These are phyloP conservation scores for Xylaria bambusicola DNA, from an alignment of 495 filamentous ascomycete species.

Conservation along the genomic window DNA sequence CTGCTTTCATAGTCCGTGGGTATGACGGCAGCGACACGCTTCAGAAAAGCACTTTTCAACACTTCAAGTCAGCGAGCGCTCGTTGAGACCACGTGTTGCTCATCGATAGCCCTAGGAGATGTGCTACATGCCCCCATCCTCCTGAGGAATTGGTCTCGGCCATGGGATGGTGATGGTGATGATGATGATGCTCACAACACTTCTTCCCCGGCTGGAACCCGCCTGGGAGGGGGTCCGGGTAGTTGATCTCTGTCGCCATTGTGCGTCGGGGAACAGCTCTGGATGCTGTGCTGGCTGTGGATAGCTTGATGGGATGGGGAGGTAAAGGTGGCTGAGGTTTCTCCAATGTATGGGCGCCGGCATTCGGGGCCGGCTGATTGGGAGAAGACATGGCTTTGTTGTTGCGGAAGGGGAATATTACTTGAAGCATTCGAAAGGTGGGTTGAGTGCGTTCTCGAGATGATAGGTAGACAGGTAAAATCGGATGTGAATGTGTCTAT, in stretches of 20 bases:
- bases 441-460: no score
- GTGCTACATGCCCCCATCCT: no score
- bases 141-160: not conserved
- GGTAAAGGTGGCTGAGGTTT: not conserved
- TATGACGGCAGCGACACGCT: not conserved
- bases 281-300: constrained; percentile 1
- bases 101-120: no score
- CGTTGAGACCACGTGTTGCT: no score
- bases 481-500: no score
- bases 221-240: constrained; percentile 28
- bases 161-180: not conserved
- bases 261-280: constrained; percentile 10
- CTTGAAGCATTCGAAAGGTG: not conserved
- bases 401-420: not conserved
- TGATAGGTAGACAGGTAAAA: no score
- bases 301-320: not conserved
- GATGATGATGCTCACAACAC: constrained; percentile 12
- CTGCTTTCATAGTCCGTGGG: no score
- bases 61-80: not conserved
- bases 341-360: not conserved
- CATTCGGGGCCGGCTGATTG: constrained; percentile 2
- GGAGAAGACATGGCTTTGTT: constrained; percentile 16
- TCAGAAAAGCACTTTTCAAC: constrained; percentile 11
- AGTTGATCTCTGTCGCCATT: constrained; percentile 22
- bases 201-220: constrained; percentile 35